Percentiles rank a stretch among this genome's conserved stretches.
Conservation (phyloP, 495 filamentous ascomycete genomes). For the Xylaria venustula region DNA sequence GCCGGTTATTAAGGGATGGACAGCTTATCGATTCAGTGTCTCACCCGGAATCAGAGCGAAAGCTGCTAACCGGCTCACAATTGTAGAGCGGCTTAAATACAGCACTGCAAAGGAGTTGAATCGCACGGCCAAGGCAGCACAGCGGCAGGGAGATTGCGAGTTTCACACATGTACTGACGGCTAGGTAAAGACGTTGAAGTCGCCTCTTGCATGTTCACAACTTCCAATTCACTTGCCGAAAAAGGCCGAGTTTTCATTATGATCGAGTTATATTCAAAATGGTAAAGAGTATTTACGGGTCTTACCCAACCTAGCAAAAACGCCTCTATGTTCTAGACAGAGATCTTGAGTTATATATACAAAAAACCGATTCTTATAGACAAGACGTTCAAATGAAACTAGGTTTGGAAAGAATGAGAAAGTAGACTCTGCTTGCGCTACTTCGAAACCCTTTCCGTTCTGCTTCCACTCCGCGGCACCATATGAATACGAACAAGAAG, state of each 20-base stretch:
- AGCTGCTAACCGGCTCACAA: no score
- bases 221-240: no score
- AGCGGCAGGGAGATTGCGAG: no score
- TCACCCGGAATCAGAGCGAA: no score
- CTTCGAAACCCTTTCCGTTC: neutral
- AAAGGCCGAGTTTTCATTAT: neutral
- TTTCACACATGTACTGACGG: no score
- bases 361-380: neutral
- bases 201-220: no score
- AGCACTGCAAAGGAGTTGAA: no score
- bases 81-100: no score
- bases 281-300: neutral
- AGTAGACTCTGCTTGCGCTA: neutral
- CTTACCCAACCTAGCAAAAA: neutral
- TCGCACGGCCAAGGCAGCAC: no score
- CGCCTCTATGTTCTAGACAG: slow-evolving; percentile 12
- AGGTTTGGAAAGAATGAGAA: neutral
- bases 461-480: neutral
- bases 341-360: slow-evolving; percentile 6
- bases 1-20: no score
- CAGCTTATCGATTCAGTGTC: no score
- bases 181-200: no score
- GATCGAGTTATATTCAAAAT: neutral
- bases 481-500: neutral
- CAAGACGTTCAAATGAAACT: neutral